A percentile compares a stretch with the other conserved stretches of the same genome.
These are phyloP conservation scores for Psilocybe subaeruginosa DNA, from an alignment of 768 basidiomycete genomes.

Conservation along the genomic window DNA sequence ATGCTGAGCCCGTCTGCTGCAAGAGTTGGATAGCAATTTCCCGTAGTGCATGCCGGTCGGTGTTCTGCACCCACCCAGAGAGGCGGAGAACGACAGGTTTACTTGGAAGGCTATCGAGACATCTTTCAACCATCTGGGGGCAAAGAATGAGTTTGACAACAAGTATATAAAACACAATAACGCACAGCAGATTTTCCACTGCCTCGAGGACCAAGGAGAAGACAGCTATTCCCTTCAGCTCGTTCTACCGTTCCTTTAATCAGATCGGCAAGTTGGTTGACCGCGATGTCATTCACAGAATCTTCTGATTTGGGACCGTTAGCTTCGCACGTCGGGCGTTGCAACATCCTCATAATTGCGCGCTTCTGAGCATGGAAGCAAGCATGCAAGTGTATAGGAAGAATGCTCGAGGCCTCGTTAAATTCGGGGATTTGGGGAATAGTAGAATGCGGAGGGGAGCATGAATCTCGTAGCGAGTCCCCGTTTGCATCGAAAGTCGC, in stretches of 20 bases:
- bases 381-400: background rate
- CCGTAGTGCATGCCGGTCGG: conserved; percentile 87
- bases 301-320: conserved; percentile 25
- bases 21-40: conserved; percentile 88
- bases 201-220: conserved; percentile 83
- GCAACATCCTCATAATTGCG: conserved; percentile 52
- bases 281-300: conserved; percentile 45
- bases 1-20: conserved; percentile 70
- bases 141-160: background rate
- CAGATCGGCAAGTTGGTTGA: conserved; percentile 62
- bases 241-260: conserved; percentile 74
- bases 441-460: no score
- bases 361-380: background rate
- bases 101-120: conserved; percentile 46
- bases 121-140: conserved; percentile 61
- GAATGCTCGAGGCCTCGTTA: background rate
- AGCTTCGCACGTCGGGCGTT: conserved; percentile 16
- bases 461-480: no score
- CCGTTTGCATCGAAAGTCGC: no score
- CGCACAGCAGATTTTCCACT: conserved; percentile 84
- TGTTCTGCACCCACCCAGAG: conserved; percentile 83
- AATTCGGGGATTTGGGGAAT: background rate
- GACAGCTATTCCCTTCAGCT: conserved; percentile 93
- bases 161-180: background rate
- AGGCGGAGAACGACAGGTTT: conserved; percentile 78